phyloP scores from a whole-genome alignment of 2,329 filamentous ascomycete genomes.

The Sclerotinia borealis region DNA sequence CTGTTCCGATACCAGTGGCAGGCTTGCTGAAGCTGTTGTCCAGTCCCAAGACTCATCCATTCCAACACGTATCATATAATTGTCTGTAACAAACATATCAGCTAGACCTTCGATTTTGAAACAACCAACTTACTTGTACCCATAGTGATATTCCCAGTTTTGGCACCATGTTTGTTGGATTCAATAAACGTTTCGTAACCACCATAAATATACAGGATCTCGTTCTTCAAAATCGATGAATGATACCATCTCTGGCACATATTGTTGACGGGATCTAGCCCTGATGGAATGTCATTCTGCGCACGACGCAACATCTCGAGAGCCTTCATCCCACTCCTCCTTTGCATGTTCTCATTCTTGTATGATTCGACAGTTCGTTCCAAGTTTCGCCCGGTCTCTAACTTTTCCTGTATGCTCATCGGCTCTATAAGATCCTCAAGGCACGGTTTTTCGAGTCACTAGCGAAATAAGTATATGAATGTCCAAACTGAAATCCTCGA shows the following conservation, averaged over 20 bases:
- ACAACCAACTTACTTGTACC: conserved; percentile 15
- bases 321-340: background rate
- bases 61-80: conserved; percentile 13
- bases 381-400: background rate
- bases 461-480: background rate
- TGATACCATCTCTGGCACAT: conserved; percentile 13
- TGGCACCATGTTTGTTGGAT: conserved; percentile 1
- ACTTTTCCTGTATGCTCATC: background rate
- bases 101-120: background rate
- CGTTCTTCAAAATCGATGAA: conserved; percentile 8
- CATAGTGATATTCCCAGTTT: background rate
- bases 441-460: background rate
- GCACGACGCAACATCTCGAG: conserved; percentile 3
- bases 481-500: background rate
- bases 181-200: conserved; percentile 10
- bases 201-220: conserved; percentile 9
- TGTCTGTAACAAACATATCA: conserved; percentile 7
- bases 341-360: background rate
- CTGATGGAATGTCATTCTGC: conserved; percentile 4
- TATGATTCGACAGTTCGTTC: background rate
- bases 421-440: background rate
- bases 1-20: conserved; percentile 9
- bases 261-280: conserved; percentile 5
- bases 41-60: conserved; percentile 16
- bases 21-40: conserved; percentile 6